Conservation (phyloP, 805 yeast genomes). For the Metschnikowia chrysomelidarum region DNA sequence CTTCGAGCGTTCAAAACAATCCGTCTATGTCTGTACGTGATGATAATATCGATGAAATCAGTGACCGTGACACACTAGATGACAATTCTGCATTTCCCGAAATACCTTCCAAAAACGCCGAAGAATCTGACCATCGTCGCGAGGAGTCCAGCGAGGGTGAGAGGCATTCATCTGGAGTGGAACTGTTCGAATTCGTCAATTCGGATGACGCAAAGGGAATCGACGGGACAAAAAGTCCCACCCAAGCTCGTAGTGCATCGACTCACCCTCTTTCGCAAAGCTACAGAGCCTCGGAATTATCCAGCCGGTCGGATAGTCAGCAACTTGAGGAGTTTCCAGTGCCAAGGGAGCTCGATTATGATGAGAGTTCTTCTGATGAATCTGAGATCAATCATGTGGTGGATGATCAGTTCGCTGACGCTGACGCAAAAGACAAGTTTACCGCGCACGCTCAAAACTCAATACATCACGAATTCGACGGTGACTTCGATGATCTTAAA, state of each 20-base stretch:
- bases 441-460: constrained; percentile 11
- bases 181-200: constrained; percentile 53
- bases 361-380: constrained; percentile 49
- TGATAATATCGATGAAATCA: constrained; percentile 47
- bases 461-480: constrained; percentile 30
- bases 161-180: constrained; percentile 44
- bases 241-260: constrained; percentile 1
- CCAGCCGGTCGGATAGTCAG: constrained; percentile 10
- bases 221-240: constrained; percentile 8
- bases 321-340: constrained; percentile 57
- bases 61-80: constrained; percentile 42
- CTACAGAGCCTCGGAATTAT: constrained; percentile 8
- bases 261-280: constrained; percentile 14
- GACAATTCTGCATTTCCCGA: constrained; percentile 11
- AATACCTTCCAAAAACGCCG: constrained; percentile 9
- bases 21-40: constrained; percentile 90
- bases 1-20: constrained; percentile 89
- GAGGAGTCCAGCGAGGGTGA: constrained; percentile 37
- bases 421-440: constrained; percentile 36
- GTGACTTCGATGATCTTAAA: constrained; percentile 37
- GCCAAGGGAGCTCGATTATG: constrained; percentile 51
- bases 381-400: constrained; percentile 24
- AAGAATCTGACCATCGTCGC: constrained; percentile 11
- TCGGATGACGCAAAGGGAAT: constrained; percentile 43
- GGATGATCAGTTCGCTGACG: constrained; percentile 28